Base-by-base conservation (phyloP, 2,329 filamentous ascomycete genomes). In the Trichoderma polysporum region DNA sequence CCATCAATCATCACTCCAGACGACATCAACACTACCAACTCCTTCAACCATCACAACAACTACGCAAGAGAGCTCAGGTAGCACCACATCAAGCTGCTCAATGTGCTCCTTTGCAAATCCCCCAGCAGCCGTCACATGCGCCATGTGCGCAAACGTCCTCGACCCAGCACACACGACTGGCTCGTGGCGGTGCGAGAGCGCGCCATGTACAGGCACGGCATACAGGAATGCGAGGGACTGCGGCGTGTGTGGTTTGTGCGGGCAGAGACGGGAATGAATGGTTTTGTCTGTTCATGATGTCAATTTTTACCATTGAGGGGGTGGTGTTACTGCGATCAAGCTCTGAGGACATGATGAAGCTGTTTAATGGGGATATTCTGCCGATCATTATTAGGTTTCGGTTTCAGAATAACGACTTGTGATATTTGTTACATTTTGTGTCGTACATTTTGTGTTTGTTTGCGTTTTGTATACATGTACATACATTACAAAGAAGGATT, bases 151-250 rank as follows among this genome's bases (percentile, higher is more conserved):
- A 27, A 87, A 94, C 70, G 91, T 94, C 1, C 78, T 94, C 2
- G 82, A 86, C 52, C 78, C 82, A 0, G 73, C 78, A 0, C 83
- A 83, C 58, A 81, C 89, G 52, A 78, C 83, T 0, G 78, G 81
- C 19, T 78, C 85, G n/a, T 94, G 92, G 91, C 78, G 78, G 56
- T 94, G 91, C 74, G 76, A 74, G 50, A 86, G 83, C 70, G 73
- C 76, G 3, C 70, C 78, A 2, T 94, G 91, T 74, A 78, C 77
- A 68, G 82, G 78, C 13, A 85, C 82, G 53, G 68, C 72, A 22
- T 94, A 92, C 74, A 73, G 89, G 61, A 94, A 94, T 73, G 83
- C 89, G 12, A 86, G 84, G 1, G 91, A 94, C 75, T 87, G 83
- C 69, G 89, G 88, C 7, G 75, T 88, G 0, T 94, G 91, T 75